phyloP scores from a whole-genome alignment of 2,329 filamentous ascomycete genomes.

The Arachnomyces sp. region DNA sequence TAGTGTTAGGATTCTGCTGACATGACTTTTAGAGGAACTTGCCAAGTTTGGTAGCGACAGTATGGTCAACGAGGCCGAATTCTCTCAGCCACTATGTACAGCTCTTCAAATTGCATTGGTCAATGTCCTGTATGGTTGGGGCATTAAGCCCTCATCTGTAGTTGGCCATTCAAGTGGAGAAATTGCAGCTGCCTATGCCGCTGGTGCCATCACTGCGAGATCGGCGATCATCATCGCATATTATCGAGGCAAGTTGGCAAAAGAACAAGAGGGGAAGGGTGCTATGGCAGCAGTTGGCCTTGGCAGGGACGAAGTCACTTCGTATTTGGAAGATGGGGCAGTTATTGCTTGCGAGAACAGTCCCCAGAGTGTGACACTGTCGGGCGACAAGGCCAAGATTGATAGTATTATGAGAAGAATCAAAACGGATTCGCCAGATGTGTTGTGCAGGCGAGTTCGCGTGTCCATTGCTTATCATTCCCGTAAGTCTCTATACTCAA shows the following conservation, averaged over 20 bases:
- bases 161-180: constrained; percentile 20
- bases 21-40: constrained; percentile 1
- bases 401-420: constrained; percentile 8
- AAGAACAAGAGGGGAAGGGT: background rate
- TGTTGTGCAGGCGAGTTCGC: constrained; percentile 8
- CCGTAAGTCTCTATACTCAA: background rate
- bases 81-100: constrained; percentile 14
- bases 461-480: constrained; percentile 16
- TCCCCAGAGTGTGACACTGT: constrained; percentile 15
- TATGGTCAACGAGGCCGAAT: constrained; percentile 3
- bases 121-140: constrained; percentile 11
- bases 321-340: constrained; percentile 3
- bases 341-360: constrained; percentile 17
- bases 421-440: constrained; percentile 1
- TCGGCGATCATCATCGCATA: constrained; percentile 12
- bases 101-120: constrained; percentile 18
- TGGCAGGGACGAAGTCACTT: constrained; percentile 1
- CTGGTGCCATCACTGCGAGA: constrained; percentile 6
- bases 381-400: constrained; percentile 8
- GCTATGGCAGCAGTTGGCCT: constrained; percentile 17
- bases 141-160: constrained; percentile 12
- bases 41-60: background rate
- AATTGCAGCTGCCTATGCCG: constrained; percentile 21
- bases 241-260: constrained; percentile 7
- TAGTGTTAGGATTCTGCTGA: too few species aligned